A percentile compares a stretch with the other conserved stretches of the same genome.
phyloP scores from a whole-genome alignment of 805 yeast genomes.

The Candida anglica region DNA sequence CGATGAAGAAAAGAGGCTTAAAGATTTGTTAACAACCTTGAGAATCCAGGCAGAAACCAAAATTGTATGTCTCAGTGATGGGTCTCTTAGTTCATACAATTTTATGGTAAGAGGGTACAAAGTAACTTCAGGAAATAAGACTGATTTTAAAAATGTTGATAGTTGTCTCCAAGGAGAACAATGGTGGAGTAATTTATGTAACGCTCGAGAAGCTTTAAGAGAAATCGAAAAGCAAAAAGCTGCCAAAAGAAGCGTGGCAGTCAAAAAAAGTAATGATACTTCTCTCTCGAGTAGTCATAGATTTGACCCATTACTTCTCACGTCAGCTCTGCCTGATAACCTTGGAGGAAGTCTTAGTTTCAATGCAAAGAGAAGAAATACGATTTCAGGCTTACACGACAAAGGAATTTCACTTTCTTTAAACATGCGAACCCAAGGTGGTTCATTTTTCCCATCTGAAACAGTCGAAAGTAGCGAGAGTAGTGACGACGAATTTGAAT shows the following conservation, averaged over 20 bases:
- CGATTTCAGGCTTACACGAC: slow-evolving; percentile 65
- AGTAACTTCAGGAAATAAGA: slow-evolving; percentile 22
- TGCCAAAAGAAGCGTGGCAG: neutral
- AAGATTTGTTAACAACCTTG: slow-evolving; percentile 62
- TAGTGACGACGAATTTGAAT: slow-evolving; percentile 4
- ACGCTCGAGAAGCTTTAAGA: slow-evolving; percentile 46
- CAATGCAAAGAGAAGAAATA: slow-evolving; percentile 37
- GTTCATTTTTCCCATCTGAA: slow-evolving; percentile 22
- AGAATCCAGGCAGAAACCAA: slow-evolving; percentile 82
- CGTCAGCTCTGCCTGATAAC: slow-evolving; percentile 3
- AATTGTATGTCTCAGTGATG: slow-evolving; percentile 64
- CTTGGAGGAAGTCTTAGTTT: slow-evolving; percentile 4
- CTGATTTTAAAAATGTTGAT: slow-evolving; percentile 43
- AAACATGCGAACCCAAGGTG: slow-evolving; percentile 61
- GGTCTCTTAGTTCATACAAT: slow-evolving; percentile 58
- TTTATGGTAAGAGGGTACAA: slow-evolving; percentile 70
- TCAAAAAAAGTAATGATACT: slow-evolving; percentile 2
- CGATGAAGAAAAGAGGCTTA: slow-evolving; percentile 64
- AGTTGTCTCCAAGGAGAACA: slow-evolving; percentile 53
- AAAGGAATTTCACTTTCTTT: slow-evolving; percentile 66
- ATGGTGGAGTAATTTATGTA: slow-evolving; percentile 80
- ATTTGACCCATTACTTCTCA: slow-evolving; percentile 22
- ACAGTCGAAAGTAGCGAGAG: slow-evolving; percentile 12
- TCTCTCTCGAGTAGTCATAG: slow-evolving; percentile 8
- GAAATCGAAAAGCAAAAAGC: slow-evolving; percentile 28